phyloP scores from a whole-genome alignment of 306 rosid species.

The Abrus precatorius region DNA sequence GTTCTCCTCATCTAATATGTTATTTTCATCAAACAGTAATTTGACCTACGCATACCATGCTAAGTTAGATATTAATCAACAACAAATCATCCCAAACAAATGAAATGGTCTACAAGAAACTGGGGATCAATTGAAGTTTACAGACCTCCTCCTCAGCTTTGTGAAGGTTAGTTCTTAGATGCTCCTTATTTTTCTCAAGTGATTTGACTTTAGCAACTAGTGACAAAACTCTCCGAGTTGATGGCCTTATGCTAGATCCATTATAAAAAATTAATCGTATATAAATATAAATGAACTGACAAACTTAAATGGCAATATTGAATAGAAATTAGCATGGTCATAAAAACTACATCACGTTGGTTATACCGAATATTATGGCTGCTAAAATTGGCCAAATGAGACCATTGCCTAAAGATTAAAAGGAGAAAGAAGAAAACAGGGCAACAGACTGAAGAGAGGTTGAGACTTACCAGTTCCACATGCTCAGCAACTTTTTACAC shows the following conservation, averaged over 20 bases:
- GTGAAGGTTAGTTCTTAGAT: conserved; percentile 75
- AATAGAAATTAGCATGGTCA: neutral
- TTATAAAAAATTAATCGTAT: conserved; percentile 26
- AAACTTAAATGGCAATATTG: conserved; percentile 13
- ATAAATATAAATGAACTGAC: neutral
- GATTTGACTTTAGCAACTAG: conserved; percentile 71
- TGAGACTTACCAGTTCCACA: conserved; percentile 77
- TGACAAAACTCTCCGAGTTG: conserved; percentile 67
- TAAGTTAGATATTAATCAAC: conserved; percentile 37
- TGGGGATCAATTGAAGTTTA: conserved; percentile 42
- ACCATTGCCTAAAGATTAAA: conserved; percentile 13
- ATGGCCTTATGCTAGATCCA: conserved; percentile 74
- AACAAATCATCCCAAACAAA: conserved; percentile 29
- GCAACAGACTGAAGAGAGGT: neutral
- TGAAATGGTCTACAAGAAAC: neutral
- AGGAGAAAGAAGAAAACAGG: neutral
- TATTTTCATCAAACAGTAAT: conserved; percentile 77
- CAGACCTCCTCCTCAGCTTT: conserved; percentile 91
- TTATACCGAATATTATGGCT: conserved; percentile 4
- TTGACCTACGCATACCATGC: conserved; percentile 66
- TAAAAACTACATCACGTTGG: neutral
- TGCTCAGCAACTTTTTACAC: conserved; percentile 67
- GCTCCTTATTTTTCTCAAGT: conserved; percentile 83
- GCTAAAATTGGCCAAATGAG: conserved; percentile 24
- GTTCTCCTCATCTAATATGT: conserved; percentile 68